Evolutionary conservation across 257 asterid genomes (phyloP).

Genomic region (Primulina tabacum): DNA sequence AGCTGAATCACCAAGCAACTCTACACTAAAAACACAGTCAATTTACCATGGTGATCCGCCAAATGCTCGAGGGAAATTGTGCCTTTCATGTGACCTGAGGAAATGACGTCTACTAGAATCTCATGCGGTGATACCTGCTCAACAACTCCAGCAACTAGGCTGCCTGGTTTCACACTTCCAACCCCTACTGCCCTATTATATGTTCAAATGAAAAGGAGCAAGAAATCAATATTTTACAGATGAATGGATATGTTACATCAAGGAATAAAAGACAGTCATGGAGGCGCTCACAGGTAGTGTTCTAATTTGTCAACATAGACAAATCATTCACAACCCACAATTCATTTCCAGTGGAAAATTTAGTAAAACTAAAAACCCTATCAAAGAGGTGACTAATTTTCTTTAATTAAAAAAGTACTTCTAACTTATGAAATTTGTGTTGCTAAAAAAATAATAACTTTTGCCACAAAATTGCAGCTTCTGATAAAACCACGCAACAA

Average conservation of each 20-base stretch:
- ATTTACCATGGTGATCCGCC: slow-evolving; percentile 80
- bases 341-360: background rate
- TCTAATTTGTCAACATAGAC: slow-evolving; percentile 2
- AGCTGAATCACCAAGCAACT: slow-evolving; percentile 8
- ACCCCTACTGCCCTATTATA: slow-evolving; percentile 47
- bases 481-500: background rate
- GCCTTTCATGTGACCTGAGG: slow-evolving; percentile 63
- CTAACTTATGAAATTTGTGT: slow-evolving; percentile 8
- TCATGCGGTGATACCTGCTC: slow-evolving; percentile 58
- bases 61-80: slow-evolving; percentile 74
- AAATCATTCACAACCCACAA: background rate
- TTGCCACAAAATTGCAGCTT: slow-evolving; percentile 2
- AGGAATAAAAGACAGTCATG: slow-evolving; percentile 9
- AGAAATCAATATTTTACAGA: slow-evolving; percentile 18
- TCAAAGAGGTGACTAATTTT: background rate
- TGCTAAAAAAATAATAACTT: background rate
- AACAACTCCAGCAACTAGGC: slow-evolving; percentile 79
- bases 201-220: background rate
- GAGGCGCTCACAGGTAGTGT: background rate
- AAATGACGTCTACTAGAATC: slow-evolving; percentile 49
- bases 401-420: background rate
- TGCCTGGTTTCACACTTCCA: slow-evolving; percentile 61
- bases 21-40: slow-evolving; percentile 10
- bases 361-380: slow-evolving; percentile 4
- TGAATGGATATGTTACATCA: background rate